Evolutionary conservation across 768 basidiomycete species (phyloP).

Genomic region (Suillus plorans): DNA sequence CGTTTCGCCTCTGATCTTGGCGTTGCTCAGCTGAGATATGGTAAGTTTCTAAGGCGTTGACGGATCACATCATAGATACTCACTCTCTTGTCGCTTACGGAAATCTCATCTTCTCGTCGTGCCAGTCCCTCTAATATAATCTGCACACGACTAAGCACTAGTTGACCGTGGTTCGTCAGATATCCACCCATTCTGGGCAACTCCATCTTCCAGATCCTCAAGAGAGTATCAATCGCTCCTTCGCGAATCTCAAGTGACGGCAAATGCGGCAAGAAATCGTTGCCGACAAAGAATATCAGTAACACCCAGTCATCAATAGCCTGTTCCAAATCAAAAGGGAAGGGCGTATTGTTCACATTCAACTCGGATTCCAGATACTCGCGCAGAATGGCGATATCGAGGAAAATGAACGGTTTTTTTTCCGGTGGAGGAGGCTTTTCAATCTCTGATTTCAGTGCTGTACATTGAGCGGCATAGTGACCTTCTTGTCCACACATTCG

Average conservation of each 20-base stretch:
- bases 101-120: constrained; percentile 95
- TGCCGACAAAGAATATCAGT: constrained; percentile 99
- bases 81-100: constrained; percentile 86
- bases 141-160: constrained; percentile 84
- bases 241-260: constrained; percentile 98
- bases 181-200: constrained; percentile 97
- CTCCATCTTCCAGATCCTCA: constrained; percentile 95
- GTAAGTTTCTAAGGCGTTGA: constrained; percentile 12
- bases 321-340: constrained; percentile 91
- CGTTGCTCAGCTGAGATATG: constrained; percentile 77
- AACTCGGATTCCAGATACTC: constrained; percentile 98
- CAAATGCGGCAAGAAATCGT: constrained; percentile 95
- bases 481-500: constrained; percentile 94
- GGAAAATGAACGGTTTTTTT: constrained; percentile 97
- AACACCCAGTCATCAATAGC: constrained; percentile 99
- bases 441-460: constrained; percentile 68
- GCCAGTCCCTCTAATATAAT: constrained; percentile 96
- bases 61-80: constrained; percentile 34
- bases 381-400: constrained; percentile 92
- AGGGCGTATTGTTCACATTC: constrained; percentile 72
- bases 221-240: constrained; percentile 95
- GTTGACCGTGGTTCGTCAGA: constrained; percentile 86
- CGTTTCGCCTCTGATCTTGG: constrained; percentile 91
- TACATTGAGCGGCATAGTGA: constrained; percentile 95
- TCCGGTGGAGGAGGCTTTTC: constrained; percentile 56